These are phyloP conservation scores for Rosa multiflora DNA, from an alignment of 306 rosid species.

Conservation along the genomic window DNA sequence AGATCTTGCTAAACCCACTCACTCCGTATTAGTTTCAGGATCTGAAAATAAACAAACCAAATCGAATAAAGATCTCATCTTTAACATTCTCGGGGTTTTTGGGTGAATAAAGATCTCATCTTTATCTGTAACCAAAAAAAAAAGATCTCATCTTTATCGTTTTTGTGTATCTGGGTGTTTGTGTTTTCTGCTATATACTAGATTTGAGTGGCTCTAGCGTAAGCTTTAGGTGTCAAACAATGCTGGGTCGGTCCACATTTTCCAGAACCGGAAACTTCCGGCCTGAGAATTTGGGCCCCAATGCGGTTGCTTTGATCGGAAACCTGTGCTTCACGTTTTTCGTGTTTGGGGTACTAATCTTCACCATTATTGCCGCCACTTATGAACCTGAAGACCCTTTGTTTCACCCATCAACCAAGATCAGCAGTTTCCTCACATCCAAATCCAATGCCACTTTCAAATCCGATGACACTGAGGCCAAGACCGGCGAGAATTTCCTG, in stretches of 20 bases:
- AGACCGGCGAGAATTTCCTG: slow-evolving; percentile 95
- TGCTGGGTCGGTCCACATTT: slow-evolving; percentile 59
- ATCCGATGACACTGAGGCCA: slow-evolving; percentile 75
- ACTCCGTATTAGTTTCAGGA: slow-evolving; percentile 35
- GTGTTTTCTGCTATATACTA: slow-evolving; percentile 2
- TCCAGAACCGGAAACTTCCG: slow-evolving; percentile 67
- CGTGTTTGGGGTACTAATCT: slow-evolving; percentile 81
- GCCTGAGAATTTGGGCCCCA: slow-evolving; percentile 84
- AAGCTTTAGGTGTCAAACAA: slow-evolving; percentile 28
- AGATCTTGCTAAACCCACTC: slow-evolving; percentile 36
- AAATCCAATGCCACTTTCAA: slow-evolving; percentile 93
- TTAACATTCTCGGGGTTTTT: slow-evolving; percentile 32
- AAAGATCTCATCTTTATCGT: background rate
- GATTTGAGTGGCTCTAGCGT: slow-evolving; percentile 10
- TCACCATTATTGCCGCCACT: slow-evolving; percentile 92
- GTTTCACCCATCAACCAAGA: slow-evolving; percentile 92
- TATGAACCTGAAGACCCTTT: slow-evolving; percentile 97
- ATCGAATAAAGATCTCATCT: background rate
- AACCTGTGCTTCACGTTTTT: slow-evolving; percentile 87
- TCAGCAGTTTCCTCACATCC: slow-evolving; percentile 82
- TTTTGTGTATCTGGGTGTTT: slow-evolving; percentile 45
- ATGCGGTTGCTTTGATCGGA: slow-evolving; percentile 80
- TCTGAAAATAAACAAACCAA: slow-evolving; percentile 10
- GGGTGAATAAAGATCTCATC: slow-evolving; percentile 26
- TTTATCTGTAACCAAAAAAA: no score